These are phyloP conservation scores for Clavariopsis aquatica DNA, from an alignment of 495 filamentous ascomycete species.

Conservation along the genomic window DNA sequence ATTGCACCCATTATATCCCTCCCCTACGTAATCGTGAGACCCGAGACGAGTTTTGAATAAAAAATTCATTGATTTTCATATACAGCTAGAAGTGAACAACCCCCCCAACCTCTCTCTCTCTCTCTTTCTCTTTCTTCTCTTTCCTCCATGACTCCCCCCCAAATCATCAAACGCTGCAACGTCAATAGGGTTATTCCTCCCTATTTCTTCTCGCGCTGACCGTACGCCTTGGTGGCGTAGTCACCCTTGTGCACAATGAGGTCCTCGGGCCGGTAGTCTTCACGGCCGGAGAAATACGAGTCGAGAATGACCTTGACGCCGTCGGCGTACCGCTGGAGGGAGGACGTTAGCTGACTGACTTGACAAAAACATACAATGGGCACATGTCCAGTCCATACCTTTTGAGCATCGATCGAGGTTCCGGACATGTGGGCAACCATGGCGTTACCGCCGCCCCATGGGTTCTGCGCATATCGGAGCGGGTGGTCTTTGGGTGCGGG, in stretches of 20 bases:
- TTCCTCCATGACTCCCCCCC: no score
- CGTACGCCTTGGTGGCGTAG: slow-evolving; percentile 95
- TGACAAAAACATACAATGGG: no score
- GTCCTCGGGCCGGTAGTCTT: slow-evolving; percentile 88
- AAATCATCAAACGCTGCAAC: no score
- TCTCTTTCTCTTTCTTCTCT: no score
- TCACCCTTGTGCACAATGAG: slow-evolving; percentile 90
- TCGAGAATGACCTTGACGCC: slow-evolving; percentile 89
- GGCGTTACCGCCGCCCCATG: slow-evolving; percentile 94
- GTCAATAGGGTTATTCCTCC: not conserved
- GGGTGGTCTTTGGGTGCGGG: slow-evolving; percentile 93
- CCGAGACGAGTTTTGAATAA: no score
- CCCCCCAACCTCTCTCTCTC: not conserved
- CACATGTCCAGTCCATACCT: no score
- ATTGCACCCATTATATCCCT: no score
- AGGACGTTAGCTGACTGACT: no score
- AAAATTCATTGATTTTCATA: slow-evolving; percentile 16
- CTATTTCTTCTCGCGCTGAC: slow-evolving; percentile 66
- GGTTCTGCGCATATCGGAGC: slow-evolving; percentile 89
- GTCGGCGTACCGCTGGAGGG: slow-evolving; percentile 76
- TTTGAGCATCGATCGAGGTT: slow-evolving; percentile 95
- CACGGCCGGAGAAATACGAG: slow-evolving; percentile 80
- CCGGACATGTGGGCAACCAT: slow-evolving; percentile 99
- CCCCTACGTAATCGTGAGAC: no score
- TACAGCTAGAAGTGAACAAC: slow-evolving; percentile 11